Base-by-base conservation (phyloP, 2,329 filamentous ascomycete genomes). In the Alternaria sp. region DNA sequence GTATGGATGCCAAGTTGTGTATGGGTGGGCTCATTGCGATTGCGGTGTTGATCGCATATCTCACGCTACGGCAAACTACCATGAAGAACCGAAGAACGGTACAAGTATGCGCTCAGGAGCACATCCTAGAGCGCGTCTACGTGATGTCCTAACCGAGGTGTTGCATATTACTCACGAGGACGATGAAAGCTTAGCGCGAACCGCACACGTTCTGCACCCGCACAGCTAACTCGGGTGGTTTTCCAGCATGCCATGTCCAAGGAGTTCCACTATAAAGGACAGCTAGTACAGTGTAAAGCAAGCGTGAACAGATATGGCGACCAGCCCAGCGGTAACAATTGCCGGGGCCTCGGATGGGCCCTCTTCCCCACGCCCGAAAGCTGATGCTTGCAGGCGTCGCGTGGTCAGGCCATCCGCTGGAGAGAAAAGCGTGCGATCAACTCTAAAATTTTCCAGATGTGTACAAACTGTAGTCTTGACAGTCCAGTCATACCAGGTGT, bases 321-420 rank as follows among this genome's bases (percentile, higher is more conserved):
- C 54, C 53, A 60, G 32, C n/a, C 34, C 57, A 41, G 22, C 20
- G 54, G 57, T 47, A 58, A 36, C 24, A 60, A 64, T 64, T 64
- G 64, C 64, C 64, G 64, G 59, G 60, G 54, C 57, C 53, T 59
- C 58, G 54, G 59, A 55, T 44, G 44, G 52, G 48, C 16, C 47
- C 26, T 41, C 53, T 62, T 66, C 64, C 64, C 57, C 64, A 66
- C 57, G 62, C 28, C 64, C 64, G 64, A 64, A 43, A 46, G 16
- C 43, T 51, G 34, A 55, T 44, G 54, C 43, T 52, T 59, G 44
- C 42, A 52, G 8, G 52, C 28, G 51, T 59, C 57, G 58, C 61
- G 58, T 64, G 61, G 47, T 54, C 51, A 55, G 22, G 51, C 57
- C 41, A 28, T 47, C 24, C 22, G 24, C 26, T 51, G n/a, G 32